Base-by-base conservation (phyloP, 2,329 filamentous ascomycete genomes). In the Metarhizium robertsii region DNA sequence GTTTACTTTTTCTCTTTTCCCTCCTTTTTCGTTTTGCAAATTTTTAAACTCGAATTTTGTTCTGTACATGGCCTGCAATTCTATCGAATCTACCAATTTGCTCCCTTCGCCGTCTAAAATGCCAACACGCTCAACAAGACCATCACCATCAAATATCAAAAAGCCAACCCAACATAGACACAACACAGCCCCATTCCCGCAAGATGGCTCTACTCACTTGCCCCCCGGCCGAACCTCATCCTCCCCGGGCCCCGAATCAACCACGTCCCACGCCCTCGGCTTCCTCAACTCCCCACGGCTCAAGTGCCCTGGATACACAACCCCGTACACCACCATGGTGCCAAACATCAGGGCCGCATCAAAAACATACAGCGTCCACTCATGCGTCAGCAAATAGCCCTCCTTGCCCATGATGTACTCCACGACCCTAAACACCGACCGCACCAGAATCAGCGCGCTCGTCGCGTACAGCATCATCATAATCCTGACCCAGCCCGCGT, bases 401-500 rank as follows among this genome's bases (percentile, higher is more conserved):
- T 67, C 61, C 7, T 67, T 59, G 11, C 74, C 75, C 64, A 71
- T 65, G 2, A 65, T 65, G 61, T 76, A 79, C 65, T 80, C 78
- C n/a, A 79, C 61, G 2, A 77, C 67, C 16, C 77, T 71, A 58
- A 74, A 77, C 6, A 77, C 56, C 4, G 72, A 75, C 11, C 77
- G 68, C 7, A 75, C 60, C 52, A 75, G 64, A 30, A 79, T 76
- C 43, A 75, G 65, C 1, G 57, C 54, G 48, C 69, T 71, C 6
- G 66, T 63, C n/a, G 59, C 57, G 58, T 76, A 75, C 43, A 76
- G 61, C 52, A 71, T 68, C 40, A 43, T 50, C 8, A 75, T 64
- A 52, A 68, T 64, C 55, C 61, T 64, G 58, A 61, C 57, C 73
- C 73, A 76, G 57, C 13, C 67, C 56, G 42, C 10, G 20, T 50